Evolutionary conservation across 2,329 filamentous ascomycete genomes (phyloP).

Genomic region (Lojkania enalia): DNA sequence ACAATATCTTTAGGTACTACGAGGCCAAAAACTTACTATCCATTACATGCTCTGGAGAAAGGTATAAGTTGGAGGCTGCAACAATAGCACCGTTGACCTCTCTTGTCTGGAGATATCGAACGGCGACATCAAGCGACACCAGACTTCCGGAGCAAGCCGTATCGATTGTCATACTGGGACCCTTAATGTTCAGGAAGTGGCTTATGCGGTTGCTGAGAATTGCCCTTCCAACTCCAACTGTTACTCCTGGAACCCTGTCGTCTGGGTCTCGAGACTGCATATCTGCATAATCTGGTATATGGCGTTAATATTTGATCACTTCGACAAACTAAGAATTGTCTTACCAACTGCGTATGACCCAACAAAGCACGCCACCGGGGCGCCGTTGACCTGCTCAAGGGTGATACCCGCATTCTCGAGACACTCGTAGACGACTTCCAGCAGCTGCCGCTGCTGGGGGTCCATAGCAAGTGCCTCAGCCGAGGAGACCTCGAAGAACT

Average conservation of each 20-base stretch:
- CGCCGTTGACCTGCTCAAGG: conserved; percentile 10
- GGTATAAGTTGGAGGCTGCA: conserved; percentile 22
- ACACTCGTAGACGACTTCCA: conserved; percentile 22
- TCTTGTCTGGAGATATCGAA: not conserved
- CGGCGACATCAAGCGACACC: conserved; percentile 3
- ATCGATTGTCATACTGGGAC: conserved; percentile 27
- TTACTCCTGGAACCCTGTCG: conserved; percentile 1
- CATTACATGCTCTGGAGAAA: not conserved
- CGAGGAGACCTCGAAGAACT: conserved; percentile 17
- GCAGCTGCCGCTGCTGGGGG: conserved; percentile 20
- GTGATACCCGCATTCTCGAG: conserved; percentile 17
- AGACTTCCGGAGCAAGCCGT: conserved; percentile 30
- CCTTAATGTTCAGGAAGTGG: conserved; percentile 26
- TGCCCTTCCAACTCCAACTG: conserved; percentile 4
- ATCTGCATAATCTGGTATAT: conserved; percentile 20
- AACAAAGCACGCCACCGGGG: conserved; percentile 11
- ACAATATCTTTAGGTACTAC: not conserved
- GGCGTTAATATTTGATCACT: not conserved
- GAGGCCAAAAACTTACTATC: not conserved
- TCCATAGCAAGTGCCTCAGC: conserved; percentile 23
- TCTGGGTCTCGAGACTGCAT: conserved; percentile 21
- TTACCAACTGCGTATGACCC: conserved; percentile 23
- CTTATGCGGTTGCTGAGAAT: conserved; percentile 22
- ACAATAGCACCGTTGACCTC: conserved; percentile 25
- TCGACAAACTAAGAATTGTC: conserved; percentile 6